phyloP scores from a whole-genome alignment of 495 filamentous ascomycete species.

The Mytilinidion resinicola region DNA sequence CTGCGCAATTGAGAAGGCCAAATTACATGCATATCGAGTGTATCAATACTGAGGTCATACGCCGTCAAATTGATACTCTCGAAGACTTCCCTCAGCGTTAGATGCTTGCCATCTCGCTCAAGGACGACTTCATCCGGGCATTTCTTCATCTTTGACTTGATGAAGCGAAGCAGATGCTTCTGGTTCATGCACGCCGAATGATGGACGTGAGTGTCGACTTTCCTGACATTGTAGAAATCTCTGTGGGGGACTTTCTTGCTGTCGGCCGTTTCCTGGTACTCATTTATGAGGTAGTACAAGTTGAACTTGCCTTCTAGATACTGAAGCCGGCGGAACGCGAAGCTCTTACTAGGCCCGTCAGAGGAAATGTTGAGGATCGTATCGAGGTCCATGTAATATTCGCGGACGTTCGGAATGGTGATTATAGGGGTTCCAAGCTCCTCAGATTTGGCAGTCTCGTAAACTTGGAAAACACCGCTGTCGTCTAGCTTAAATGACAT shows the following conservation, averaged over 20 bases:
- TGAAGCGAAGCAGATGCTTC: conserved; percentile 95
- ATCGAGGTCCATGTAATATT: conserved; percentile 95
- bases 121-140: conserved; percentile 89
- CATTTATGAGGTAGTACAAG: conserved; percentile 83
- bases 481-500: conserved; percentile 72
- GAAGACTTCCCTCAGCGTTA: conserved; percentile 90
- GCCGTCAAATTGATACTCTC: conserved; percentile 94
- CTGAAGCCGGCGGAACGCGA: conserved; percentile 87
- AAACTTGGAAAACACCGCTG: conserved; percentile 86
- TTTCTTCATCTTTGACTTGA: conserved; percentile 99
- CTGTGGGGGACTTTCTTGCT: conserved; percentile 94
- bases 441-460: conserved; percentile 58
- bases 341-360: conserved; percentile 93
- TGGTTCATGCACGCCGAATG: conserved; percentile 99
- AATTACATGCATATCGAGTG: conserved; percentile 93
- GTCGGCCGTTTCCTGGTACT: conserved; percentile 96
- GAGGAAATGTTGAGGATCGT: conserved; percentile 75
- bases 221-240: conserved; percentile 98
- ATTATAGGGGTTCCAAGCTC: conserved; percentile 61
- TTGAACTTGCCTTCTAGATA: conserved; percentile 97
- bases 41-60: conserved; percentile 97
- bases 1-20: not conserved
- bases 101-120: conserved; percentile 83
- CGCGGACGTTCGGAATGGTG: conserved; percentile 76
- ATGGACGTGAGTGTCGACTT: conserved; percentile 98